These are phyloP conservation scores for Boletellus ananiceps DNA, from an alignment of 768 basidiomycete species.

Conservation along the genomic window DNA sequence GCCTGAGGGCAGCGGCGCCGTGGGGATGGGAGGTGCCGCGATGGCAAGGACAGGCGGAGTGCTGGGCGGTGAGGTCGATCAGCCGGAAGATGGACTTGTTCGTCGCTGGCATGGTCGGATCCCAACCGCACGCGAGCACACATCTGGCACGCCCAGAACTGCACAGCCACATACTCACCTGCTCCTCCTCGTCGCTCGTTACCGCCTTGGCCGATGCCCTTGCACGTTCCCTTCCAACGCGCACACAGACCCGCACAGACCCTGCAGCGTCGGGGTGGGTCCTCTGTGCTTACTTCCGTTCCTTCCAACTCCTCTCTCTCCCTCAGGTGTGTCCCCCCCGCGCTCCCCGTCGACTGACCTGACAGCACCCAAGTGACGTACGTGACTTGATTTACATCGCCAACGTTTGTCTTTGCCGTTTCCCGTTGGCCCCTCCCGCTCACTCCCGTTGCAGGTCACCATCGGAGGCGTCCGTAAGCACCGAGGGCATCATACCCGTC, in stretches of 20 bases:
- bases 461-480: conserved; percentile 55
- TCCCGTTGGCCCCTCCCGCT: background rate
- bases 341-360: background rate
- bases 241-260: conserved; percentile 27
- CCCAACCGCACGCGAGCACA: background rate
- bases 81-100: conserved; percentile 66
- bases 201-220: conserved; percentile 33
- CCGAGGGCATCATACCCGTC: background rate
- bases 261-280: conserved; percentile 37
- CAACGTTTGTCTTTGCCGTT: conserved; percentile 48
- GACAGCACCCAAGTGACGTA: conserved; percentile 47
- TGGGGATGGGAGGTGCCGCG: conserved; percentile 46
- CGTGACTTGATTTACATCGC: conserved; percentile 77
- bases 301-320: conserved; percentile 12
- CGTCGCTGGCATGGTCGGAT: conserved; percentile 39
- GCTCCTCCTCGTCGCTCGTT: background rate
- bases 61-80: conserved; percentile 64
- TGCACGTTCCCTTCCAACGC: conserved; percentile 46
- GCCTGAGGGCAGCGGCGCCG: conserved; percentile 46
- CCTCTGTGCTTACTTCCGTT: conserved; percentile 20
- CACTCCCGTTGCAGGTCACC: conserved; percentile 46
- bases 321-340: conserved; percentile 16
- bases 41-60: conserved; percentile 77
- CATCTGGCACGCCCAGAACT: too few relatives aligned
- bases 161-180: conserved; percentile 16